Conservation (phyloP, 1,284 basidiomycete genomes). For the Pseudozyma thailandica region DNA sequence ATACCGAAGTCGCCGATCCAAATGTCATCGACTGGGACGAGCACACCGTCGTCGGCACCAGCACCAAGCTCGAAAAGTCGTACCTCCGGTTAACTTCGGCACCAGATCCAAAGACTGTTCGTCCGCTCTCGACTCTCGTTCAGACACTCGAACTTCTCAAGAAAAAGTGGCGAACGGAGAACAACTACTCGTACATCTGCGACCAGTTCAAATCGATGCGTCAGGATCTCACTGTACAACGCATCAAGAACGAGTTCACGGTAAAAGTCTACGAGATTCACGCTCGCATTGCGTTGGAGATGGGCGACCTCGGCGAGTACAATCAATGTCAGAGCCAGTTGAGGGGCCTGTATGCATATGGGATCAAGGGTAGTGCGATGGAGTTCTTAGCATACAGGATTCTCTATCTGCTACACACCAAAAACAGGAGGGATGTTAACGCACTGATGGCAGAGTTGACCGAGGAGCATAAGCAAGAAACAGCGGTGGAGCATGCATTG, state of each 20-base stretch:
- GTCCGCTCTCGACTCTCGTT: conserved; percentile 85
- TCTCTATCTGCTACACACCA: conserved; percentile 91
- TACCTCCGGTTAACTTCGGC: conserved; percentile 96
- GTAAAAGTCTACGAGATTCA: conserved; percentile 98
- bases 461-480: conserved; percentile 81
- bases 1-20: conserved; percentile 47
- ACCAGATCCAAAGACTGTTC: conserved; percentile 92
- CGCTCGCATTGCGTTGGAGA: conserved; percentile 94
- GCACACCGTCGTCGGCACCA: conserved; percentile 92
- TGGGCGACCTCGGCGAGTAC: conserved; percentile 97
- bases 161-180: conserved; percentile 84
- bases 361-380: conserved; percentile 86
- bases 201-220: conserved; percentile 98
- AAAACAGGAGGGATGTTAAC: conserved; percentile 94
- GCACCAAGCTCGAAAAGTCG: conserved; percentile 88
- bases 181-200: conserved; percentile 91
- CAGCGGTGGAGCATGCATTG: conserved; percentile 87
- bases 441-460: conserved; percentile 95
- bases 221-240: conserved; percentile 98
- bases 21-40: conserved; percentile 96
- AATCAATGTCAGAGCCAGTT: conserved; percentile 96
- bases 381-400: conserved; percentile 99
- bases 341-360: conserved; percentile 88
- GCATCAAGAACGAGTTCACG: conserved; percentile 98
- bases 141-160: conserved; percentile 88